Conservation (phyloP, 257 asterid genomes). For the Oldenlandia corymbosa region DNA sequence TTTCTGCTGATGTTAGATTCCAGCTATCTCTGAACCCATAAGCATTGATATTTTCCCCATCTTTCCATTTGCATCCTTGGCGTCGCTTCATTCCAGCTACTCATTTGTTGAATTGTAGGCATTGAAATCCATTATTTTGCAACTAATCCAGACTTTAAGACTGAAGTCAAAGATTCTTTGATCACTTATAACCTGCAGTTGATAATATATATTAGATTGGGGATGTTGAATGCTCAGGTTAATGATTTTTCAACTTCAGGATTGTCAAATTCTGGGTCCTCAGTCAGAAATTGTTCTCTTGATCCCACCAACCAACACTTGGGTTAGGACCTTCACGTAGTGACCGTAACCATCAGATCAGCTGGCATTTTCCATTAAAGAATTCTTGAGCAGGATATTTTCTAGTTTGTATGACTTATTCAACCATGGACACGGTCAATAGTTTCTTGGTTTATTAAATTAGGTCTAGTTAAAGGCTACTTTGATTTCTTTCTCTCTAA, state of each 20-base stretch:
- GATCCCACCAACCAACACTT: background rate
- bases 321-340: background rate
- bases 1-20: background rate
- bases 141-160: background rate
- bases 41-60: background rate
- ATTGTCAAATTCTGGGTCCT: slow-evolving; percentile 13
- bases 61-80: no score
- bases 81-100: background rate
- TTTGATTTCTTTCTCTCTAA: background rate
- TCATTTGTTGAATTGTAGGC: slow-evolving; percentile 4
- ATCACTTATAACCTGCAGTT: background rate
- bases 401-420: background rate
- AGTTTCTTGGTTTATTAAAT: background rate
- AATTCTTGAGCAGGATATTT: background rate
- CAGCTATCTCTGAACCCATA: background rate
- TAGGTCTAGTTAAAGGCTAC: background rate
- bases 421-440: background rate
- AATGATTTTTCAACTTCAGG: background rate
- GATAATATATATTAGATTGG: background rate
- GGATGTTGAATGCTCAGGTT: background rate
- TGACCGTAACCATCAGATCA: background rate
- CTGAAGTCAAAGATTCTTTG: slow-evolving; percentile 8
- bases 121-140: slow-evolving; percentile 9
- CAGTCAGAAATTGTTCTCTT: background rate
- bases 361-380: background rate